Evolutionary conservation across 2,329 filamentous ascomycete genomes (phyloP).

Genomic region (Aspergillus phoenicis): DNA sequence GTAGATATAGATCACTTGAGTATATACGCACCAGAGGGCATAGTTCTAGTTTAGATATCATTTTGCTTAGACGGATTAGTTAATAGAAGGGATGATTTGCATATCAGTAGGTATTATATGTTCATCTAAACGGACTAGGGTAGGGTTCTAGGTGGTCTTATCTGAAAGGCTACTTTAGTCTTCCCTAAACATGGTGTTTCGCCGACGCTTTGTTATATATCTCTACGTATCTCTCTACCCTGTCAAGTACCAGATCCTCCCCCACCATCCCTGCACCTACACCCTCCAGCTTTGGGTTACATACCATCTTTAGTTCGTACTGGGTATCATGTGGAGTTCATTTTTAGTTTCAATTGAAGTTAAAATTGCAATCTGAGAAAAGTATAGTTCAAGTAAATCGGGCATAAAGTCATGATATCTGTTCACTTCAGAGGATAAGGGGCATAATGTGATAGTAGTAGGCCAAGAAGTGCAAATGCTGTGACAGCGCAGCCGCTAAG

Average conservation of each 20-base stretch:
- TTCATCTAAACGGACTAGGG: neutral
- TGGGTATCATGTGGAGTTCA: neutral
- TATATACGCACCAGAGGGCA: slow-evolving; percentile 1
- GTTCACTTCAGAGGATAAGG: neutral
- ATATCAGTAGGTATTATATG: too few relatives aligned
- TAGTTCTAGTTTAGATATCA: neutral
- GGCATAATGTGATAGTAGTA: neutral
- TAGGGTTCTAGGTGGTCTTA: neutral
- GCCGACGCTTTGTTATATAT: too few relatives aligned
- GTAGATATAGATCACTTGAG: slow-evolving; percentile 7
- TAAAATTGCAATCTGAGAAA: neutral
- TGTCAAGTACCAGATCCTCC: too few relatives aligned
- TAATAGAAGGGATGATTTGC: neutral
- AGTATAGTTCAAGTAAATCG: neutral
- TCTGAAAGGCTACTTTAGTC: neutral
- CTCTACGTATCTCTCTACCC: too few relatives aligned
- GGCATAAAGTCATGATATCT: neutral
- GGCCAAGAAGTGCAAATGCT: neutral
- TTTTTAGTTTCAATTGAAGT: neutral
- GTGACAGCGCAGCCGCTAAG: neutral
- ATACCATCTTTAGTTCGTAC: neutral
- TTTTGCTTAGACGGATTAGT: neutral
- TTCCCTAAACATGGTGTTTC: too few relatives aligned
- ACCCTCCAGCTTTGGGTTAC: neutral
- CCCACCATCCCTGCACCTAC: neutral